Evolutionary conservation across 768 basidiomycete species (phyloP).

Genomic region (Multifurca ochricompacta): DNA sequence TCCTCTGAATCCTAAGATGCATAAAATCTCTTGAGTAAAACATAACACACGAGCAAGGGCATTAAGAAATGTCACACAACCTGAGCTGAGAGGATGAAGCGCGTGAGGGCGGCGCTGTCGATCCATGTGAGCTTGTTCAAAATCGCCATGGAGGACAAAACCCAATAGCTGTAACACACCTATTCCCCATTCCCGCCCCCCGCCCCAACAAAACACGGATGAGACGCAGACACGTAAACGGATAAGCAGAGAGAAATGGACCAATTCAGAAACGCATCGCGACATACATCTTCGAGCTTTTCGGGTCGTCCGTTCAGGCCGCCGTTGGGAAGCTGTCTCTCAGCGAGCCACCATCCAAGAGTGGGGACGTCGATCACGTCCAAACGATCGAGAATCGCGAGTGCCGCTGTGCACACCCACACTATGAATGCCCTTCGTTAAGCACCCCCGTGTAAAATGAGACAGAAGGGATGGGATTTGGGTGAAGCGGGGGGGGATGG

Average conservation of each 20-base stretch:
- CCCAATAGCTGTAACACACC: constrained; percentile 99
- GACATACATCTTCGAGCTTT: constrained; percentile 88
- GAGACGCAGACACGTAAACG: not conserved
- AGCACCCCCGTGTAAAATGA: too few species aligned
- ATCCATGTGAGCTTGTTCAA: constrained; percentile 82
- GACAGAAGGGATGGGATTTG: not conserved
- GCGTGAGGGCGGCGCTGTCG: constrained; percentile 63
- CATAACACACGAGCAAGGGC: not conserved
- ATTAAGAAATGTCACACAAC: constrained; percentile 34
- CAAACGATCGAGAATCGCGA: constrained; percentile 80
- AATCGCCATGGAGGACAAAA: constrained; percentile 81
- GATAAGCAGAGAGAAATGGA: not conserved
- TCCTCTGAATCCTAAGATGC: constrained; percentile 66
- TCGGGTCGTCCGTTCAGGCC: constrained; percentile 97
- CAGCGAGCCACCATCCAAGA: constrained; percentile 88
- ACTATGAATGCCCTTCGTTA: too few species aligned
- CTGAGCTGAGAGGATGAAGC: constrained; percentile 86
- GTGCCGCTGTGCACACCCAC: constrained; percentile 80
- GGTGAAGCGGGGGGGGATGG: not conserved
- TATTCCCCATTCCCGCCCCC: constrained; percentile 27
- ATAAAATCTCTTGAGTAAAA: not conserved
- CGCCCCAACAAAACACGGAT: too few species aligned
- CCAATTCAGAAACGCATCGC: constrained; percentile 3
- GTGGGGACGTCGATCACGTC: constrained; percentile 75
- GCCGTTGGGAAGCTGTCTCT: constrained; percentile 87